A percentile compares a stretch with the other conserved stretches of the same genome.
Evolutionary conservation across 345 rosid genomes (phyloP).

Genomic region (Melaleuca alternifolia): DNA sequence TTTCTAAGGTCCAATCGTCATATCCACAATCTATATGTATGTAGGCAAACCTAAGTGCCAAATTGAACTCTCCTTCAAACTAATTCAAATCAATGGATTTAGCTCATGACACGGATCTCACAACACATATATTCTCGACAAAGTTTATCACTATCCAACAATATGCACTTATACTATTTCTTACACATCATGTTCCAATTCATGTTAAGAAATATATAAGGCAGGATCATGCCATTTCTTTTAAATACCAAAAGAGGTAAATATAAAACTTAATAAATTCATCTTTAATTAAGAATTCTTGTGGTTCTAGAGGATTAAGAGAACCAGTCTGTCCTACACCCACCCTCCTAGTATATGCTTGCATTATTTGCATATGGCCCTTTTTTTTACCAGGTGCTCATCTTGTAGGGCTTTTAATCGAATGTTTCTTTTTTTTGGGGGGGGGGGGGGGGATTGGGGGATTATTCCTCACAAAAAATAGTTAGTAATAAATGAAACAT

Average conservation of each 20-base stretch:
- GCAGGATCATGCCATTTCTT: fast-evolving
- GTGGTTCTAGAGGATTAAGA: too few relatives aligned
- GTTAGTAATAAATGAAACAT: too few relatives aligned
- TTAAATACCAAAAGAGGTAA: not conserved
- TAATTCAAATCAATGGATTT: not conserved
- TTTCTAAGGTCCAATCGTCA: not conserved
- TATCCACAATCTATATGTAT: not conserved
- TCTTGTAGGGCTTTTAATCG: too few relatives aligned
- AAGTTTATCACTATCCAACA: not conserved
- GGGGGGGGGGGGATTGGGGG: too few relatives aligned
- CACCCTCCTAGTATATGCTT: too few relatives aligned
- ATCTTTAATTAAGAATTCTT: too few relatives aligned
- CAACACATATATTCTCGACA: not conserved
- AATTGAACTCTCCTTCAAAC: not conserved
- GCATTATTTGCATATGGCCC: too few relatives aligned
- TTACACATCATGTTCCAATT: not conserved
- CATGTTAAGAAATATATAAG: not conserved
- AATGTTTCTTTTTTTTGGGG: too few relatives aligned
- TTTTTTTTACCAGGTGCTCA: too few relatives aligned
- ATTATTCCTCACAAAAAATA: too few relatives aligned
- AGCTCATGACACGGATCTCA: not conserved
- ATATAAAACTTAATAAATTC: not conserved
- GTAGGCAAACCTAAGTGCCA: fast-evolving
- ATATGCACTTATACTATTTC: too few relatives aligned
- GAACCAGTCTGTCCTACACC: too few relatives aligned